These are phyloP conservation scores for Tuber melanosporum DNA, from an alignment of 495 filamentous ascomycete genomes.

Conservation along the genomic window DNA sequence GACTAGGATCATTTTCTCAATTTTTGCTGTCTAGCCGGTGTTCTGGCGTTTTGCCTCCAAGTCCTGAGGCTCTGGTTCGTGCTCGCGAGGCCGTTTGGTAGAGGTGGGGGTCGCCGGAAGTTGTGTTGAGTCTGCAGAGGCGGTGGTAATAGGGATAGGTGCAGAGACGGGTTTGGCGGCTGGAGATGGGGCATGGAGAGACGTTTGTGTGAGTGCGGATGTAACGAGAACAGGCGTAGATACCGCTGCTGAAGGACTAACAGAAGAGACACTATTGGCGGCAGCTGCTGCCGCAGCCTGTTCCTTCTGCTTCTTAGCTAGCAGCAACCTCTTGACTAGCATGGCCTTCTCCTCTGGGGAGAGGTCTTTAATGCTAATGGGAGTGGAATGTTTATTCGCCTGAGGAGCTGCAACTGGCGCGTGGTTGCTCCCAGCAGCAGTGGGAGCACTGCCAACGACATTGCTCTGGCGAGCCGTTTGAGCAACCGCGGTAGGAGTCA, in stretches of 20 bases:
- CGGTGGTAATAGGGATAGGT: background rate
- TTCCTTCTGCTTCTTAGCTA: background rate
- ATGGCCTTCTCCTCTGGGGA: background rate
- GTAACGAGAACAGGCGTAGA: background rate
- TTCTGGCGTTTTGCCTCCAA: slow-evolving; percentile 1
- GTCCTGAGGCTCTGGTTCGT: background rate
- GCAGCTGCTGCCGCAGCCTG: background rate
- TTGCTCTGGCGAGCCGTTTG: no score
- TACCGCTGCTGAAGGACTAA: background rate
- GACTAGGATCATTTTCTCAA: background rate
- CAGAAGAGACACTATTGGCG: background rate
- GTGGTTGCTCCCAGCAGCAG: background rate
- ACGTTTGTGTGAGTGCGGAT: background rate
- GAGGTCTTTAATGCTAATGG: background rate
- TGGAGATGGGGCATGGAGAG: background rate
- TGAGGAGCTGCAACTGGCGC: background rate
- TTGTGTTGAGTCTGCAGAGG: background rate
- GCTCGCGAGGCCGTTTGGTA: background rate
- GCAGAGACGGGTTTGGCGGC: background rate
- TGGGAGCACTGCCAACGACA: background rate
- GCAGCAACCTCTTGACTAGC: background rate
- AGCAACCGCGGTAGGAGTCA: no score
- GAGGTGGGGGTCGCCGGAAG: background rate
- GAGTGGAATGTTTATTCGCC: background rate
- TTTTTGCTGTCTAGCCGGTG: background rate